Evolutionary conservation across 2,329 filamentous ascomycete genomes (phyloP), one percentile per base, ranked within the genome.

Genomic region (Aspergillus niger): DNA sequence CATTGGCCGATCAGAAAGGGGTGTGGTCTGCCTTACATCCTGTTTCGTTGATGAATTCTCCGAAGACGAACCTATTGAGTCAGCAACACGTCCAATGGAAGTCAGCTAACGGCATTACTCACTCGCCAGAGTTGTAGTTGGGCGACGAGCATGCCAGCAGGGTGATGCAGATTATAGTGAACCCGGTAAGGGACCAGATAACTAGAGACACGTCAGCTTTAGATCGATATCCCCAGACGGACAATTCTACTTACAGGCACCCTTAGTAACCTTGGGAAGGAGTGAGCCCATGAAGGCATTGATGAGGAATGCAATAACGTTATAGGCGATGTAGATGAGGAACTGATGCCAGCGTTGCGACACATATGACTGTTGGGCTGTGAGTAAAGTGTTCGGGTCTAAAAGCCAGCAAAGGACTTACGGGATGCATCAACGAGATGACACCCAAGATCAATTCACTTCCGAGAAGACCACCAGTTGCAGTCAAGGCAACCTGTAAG

Each of bases 341-440:
- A 91, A 91, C 65, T 90, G 86, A 67, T 92, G 89, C 87, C 89
- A 91, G 3, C 84, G 69, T 69, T 88, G 74, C 2, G 83, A 61
- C 22, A 80, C 77, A 69, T 88, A 91, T 53, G 48, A 47, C 73
- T 67, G 11, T 69, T 10, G 8, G 13, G 32, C 6, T 15, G 32
- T 36, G 1, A 36, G 32, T 36, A 15, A 15, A n/a, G 2, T n/a
- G 8, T 58, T 2, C 56, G 36, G 4, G 28, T 20, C 26, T 6
- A 1, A 8, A 24, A 3, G 20, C n/a, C 20, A 50, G 28, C 3
- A 26, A 50, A 15, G n/a, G 28, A 5, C 69, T 17, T 69, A 77
- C 77, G 0, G 84, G 79, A 64, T 88, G 77, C 73, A 87, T 83
- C 38, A 91, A 77, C 1, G 83, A 80, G 55, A 91, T 86, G 47